These are phyloP conservation scores for Colletotrichum cereale DNA, from an alignment of 2,329 filamentous ascomycete genomes.

Conservation along the genomic window DNA sequence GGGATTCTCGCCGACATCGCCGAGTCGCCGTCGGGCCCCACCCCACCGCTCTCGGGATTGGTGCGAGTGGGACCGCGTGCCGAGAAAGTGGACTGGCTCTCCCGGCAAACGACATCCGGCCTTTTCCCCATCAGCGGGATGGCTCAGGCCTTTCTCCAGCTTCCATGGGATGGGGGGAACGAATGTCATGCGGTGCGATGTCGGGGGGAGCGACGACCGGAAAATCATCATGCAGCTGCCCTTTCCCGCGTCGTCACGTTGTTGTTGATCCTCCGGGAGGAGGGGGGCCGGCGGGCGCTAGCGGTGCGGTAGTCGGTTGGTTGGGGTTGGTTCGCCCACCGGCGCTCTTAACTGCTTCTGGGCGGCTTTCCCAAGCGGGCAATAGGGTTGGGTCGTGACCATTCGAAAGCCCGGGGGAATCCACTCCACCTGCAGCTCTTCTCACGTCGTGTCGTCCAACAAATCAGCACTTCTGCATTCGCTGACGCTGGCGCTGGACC, in stretches of 20 bases:
- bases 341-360: neutral
- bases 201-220: conserved; percentile 8
- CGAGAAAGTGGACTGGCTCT: conserved; percentile 34
- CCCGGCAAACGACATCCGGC: conserved; percentile 22
- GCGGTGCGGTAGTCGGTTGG: conserved; percentile 1
- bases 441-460: conserved; percentile 1
- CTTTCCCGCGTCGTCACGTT: neutral
- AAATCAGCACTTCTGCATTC: conserved; percentile 19
- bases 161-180: neutral
- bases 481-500: neutral
- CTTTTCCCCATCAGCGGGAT: neutral
- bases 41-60: conserved; percentile 20
- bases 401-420: neutral
- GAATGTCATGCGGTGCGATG: conserved; percentile 17
- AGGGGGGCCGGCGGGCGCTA: conserved; percentile 3
- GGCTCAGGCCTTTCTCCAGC: conserved; percentile 1
- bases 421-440: conserved; percentile 28
- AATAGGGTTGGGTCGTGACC: conserved; percentile 25
- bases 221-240: conserved; percentile 16
- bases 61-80: conserved; percentile 7
- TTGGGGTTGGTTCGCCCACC: neutral
- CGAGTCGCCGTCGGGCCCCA: conserved; percentile 18
- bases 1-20: conserved; percentile 15
- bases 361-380: conserved; percentile 16
- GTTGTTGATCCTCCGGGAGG: conserved; percentile 8